Evolutionary conservation across 2,329 filamentous ascomycete species (phyloP), one percentile per base, ranked within the genome.

Genomic region (Helicocarpus griseus): DNA sequence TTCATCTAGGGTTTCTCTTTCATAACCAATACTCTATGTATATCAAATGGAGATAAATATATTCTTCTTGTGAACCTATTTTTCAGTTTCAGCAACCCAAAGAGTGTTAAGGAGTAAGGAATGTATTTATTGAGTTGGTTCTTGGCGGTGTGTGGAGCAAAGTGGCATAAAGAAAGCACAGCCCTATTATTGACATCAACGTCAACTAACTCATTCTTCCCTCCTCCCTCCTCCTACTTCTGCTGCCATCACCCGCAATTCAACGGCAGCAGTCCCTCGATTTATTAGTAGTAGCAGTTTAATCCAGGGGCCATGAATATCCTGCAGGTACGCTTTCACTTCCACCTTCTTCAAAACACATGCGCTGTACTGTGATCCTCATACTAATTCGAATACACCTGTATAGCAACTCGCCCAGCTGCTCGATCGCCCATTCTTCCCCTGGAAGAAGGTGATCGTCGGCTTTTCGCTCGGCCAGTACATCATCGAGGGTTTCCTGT

Each of bases 391-490:
- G 29, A 39, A 33, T 8, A 24, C 33, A 14, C 9, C 4, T 33
- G 22, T 46, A 28, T 55, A 81, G 77, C 75, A 80, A 75, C 83
- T 97, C 60, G 88, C 89, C 66, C 82, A 81, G 69, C 83, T 86
- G 70, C 85, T 97, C 63, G 93, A 98, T 76, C 83, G 87, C 65
- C 90, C 91, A 53, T 77, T 87, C 65, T 95, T 97, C 75, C 91
- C 93, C 51, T 98, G 93, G 93, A 98, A 96, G 81, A 86, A 83
- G 68, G 82, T 98, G 62, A 90, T 98, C 63, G 80, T 97, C 61
- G 87, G 89, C 63, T 98, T 98, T 75, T 95, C 89, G 28, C 69
- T 97, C 62, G 89, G 86, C 55, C 89, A 98, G 68, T 97, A 88
- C 69, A 73, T 89, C 50, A 84, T 98, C 65, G 93, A 98, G 70